phyloP scores from a whole-genome alignment of 441 rosid species.

The Eruca vesicaria region DNA sequence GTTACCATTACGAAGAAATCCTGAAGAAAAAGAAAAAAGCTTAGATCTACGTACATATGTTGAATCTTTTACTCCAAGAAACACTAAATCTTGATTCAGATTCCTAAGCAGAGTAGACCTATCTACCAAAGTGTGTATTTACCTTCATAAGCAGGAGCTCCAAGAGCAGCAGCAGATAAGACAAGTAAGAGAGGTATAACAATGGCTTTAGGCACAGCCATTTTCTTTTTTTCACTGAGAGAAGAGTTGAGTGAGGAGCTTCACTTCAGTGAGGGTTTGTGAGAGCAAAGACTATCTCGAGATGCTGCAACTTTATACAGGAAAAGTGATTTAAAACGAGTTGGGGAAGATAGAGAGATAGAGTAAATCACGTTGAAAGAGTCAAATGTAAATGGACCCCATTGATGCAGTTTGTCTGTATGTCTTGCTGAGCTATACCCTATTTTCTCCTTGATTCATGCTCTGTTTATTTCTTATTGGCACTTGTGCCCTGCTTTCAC shows the following conservation, averaged over 20 bases:
- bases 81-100: slow-evolving; percentile 7
- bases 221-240: slow-evolving; percentile 20
- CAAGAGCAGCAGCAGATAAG: slow-evolving; percentile 44
- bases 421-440: background rate
- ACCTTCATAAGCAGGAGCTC: slow-evolving; percentile 62
- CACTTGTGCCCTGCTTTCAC: background rate
- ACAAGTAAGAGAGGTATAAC: slow-evolving; percentile 45
- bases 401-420: slow-evolving; percentile 22
- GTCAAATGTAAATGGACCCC: slow-evolving; percentile 20
- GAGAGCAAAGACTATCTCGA: slow-evolving; percentile 22
- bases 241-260: slow-evolving; percentile 21
- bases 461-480: background rate
- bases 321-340: slow-evolving; percentile 5
- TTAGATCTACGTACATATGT: slow-evolving; percentile 9
- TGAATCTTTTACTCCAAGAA: background rate
- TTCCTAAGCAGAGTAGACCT: background rate
- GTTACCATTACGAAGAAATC: slow-evolving; percentile 84
- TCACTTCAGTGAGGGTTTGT: slow-evolving; percentile 1
- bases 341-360: background rate
- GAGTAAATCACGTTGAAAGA: slow-evolving; percentile 44
- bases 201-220: slow-evolving; percentile 39
- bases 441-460: background rate
- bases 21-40: slow-evolving; percentile 34
- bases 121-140: background rate
- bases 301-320: slow-evolving; percentile 30